These are phyloP conservation scores for Neonectria neomacrospora DNA, from an alignment of 2,329 filamentous ascomycete species.

Conservation along the genomic window DNA sequence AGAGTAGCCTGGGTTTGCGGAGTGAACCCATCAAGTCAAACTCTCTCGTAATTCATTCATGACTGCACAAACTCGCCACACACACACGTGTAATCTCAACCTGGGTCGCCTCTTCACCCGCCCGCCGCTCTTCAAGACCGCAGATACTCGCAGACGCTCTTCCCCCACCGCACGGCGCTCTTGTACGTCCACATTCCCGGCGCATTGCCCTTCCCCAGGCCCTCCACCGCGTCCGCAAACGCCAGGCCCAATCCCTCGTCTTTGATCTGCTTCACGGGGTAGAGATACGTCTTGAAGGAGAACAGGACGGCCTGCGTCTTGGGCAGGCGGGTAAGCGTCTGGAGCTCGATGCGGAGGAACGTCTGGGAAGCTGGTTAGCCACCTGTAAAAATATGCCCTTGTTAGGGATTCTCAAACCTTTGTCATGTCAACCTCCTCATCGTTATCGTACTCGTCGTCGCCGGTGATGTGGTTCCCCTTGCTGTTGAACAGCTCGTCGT, in stretches of 20 bases:
- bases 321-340: slow-evolving; percentile 63
- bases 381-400: neutral
- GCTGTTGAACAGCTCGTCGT: slow-evolving; percentile 22
- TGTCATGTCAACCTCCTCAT: slow-evolving; percentile 25
- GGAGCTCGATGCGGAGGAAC: slow-evolving; percentile 60
- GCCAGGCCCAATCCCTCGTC: slow-evolving; percentile 58
- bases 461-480: slow-evolving; percentile 33
- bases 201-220: slow-evolving; percentile 61
- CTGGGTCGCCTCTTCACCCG: neutral
- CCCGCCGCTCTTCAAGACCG: slow-evolving; percentile 40
- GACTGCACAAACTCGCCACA: neutral
- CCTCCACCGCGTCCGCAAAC: slow-evolving; percentile 65
- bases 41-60: neutral
- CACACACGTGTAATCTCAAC: neutral
- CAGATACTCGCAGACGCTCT: slow-evolving; percentile 59
- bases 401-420: slow-evolving; percentile 23
- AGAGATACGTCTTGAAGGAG: slow-evolving; percentile 67
- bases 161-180: slow-evolving; percentile 59
- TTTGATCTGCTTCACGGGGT: slow-evolving; percentile 60
- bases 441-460: slow-evolving; percentile 25
- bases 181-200: slow-evolving; percentile 67
- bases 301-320: slow-evolving; percentile 60
- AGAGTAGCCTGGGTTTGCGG: neutral
- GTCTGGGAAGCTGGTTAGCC: slow-evolving; percentile 41
- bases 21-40: neutral